Evolutionary conservation across 2,329 filamentous ascomycete genomes (phyloP).

Genomic region (Knufia petricola): DNA sequence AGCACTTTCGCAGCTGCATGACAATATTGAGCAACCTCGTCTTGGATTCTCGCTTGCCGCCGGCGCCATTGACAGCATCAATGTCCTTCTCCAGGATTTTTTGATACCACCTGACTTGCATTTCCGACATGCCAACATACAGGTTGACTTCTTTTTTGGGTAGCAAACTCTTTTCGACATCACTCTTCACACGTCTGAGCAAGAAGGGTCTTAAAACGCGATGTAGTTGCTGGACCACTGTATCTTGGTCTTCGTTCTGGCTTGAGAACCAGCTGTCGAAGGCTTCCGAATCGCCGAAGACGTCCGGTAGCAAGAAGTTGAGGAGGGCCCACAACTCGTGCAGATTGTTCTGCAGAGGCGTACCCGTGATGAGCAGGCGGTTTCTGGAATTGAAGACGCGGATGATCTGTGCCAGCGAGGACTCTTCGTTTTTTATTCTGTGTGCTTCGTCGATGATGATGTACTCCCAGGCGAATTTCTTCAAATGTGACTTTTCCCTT

Average conservation of each 20-base stretch:
- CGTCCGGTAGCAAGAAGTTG: conserved; percentile 95
- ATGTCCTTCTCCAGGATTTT: conserved; percentile 99
- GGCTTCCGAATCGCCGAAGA: conserved; percentile 91
- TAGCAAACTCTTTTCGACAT: conserved; percentile 93
- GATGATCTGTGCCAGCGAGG: conserved; percentile 90
- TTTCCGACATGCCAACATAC: conserved; percentile 96
- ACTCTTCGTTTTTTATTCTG: conserved; percentile 99
- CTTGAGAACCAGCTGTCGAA: conserved; percentile 98
- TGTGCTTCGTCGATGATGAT: conserved; percentile 98
- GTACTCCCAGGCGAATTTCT: conserved; percentile 99
- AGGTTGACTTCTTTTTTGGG: conserved; percentile 97
- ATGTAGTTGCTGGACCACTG: conserved; percentile 90
- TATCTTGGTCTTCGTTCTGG: conserved; percentile 83
- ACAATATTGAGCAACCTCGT: conserved; percentile 95
- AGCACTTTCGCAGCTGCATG: conserved; percentile 98
- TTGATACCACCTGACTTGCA: conserved; percentile 99
- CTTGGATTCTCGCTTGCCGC: conserved; percentile 94
- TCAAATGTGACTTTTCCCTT: conserved; percentile 84
- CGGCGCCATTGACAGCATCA: conserved; percentile 92
- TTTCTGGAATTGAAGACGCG: conserved; percentile 93
- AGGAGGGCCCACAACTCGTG: conserved; percentile 96
- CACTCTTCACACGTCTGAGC: conserved; percentile 88
- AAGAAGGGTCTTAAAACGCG: conserved; percentile 87
- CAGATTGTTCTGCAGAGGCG: conserved; percentile 92
- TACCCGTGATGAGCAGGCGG: conserved; percentile 88